phyloP scores from a whole-genome alignment of 768 basidiomycete species.

The Clavaria fumosa region DNA sequence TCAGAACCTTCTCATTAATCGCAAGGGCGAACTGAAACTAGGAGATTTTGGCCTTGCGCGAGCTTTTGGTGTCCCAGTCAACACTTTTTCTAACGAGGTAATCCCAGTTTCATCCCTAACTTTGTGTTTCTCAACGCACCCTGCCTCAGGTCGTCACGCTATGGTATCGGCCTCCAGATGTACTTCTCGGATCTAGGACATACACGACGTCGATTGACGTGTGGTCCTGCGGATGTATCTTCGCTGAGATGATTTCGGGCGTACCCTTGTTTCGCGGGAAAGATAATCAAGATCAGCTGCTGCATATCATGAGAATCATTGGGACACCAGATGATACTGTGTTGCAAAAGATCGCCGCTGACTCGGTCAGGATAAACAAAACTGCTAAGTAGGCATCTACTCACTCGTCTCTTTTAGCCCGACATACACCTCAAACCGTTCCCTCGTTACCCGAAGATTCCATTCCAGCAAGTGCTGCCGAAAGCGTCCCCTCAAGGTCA shows the following conservation, averaged over 20 bases:
- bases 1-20: conserved; percentile 94
- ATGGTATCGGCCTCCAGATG: conserved; percentile 98
- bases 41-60: conserved; percentile 97
- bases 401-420: no score
- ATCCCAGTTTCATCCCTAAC: conserved; percentile 3
- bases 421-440: conserved; percentile 75
- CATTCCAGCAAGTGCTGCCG: conserved; percentile 65
- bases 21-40: conserved; percentile 91
- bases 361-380: conserved; percentile 82
- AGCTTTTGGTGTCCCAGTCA: conserved; percentile 97
- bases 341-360: conserved; percentile 74
- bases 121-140: conserved; percentile 6
- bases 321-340: conserved; percentile 87
- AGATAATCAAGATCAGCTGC: conserved; percentile 95
- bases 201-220: conserved; percentile 98
- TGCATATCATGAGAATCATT: conserved; percentile 93
- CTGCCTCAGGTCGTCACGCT: conserved; percentile 74
- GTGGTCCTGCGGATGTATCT: conserved; percentile 98
- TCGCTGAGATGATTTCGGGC: conserved; percentile 98
- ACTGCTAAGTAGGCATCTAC: no score
- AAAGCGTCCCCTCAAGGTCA: conserved; percentile 76
- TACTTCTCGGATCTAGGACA: conserved; percentile 89
- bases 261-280: conserved; percentile 92
- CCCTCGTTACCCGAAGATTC: conserved; percentile 75
- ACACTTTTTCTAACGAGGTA: conserved; percentile 96